Base-by-base conservation (phyloP, 768 basidiomycete species). In the Suillus hirtellus region DNA sequence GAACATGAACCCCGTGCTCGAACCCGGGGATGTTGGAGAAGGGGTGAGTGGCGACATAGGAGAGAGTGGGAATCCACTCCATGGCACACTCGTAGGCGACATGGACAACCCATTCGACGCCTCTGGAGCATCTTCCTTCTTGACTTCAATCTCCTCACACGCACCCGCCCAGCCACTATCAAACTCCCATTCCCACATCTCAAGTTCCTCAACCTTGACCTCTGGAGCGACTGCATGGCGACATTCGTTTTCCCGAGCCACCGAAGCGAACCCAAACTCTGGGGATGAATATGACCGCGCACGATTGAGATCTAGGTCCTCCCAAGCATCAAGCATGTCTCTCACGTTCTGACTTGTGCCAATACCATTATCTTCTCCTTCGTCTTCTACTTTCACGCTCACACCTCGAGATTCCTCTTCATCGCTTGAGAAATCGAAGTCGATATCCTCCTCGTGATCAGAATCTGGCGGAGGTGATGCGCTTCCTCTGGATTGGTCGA, bases 401-500 rank as follows among this genome's bases (percentile, higher is more conserved):
- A 42, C 17, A 19, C 17, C 56, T 40, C 56, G 38, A 40, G 56
- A 42, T 58, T 58, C 56, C 40, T 58, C 56, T 19, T 58, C 56
- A 19, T 58, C 56, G 6, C 56, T 58, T 19, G 56, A 58, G 24
- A 58, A 58, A 64, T 88, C 81, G 24, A 73, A 61, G 64, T 80
- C 87, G 64, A 82, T 81, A 64, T 58, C 66, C 31, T 69, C 67
- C 27, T 75, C 77, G 24, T 69, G 70, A 24, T 72, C 84, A 35
- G 82, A 89, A 67, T 91, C 89, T 4, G 90, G 90, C 14, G 90
- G 90, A 1, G 86, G 88, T 0, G 90, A 89, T 14, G 85, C 84
- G 47, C 84, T 87, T 71, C 77, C 79, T 24, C 44, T 61, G 69
- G 67, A 66, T 73, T 58, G 19, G 69, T 71, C 55, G 70, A 69